These are phyloP conservation scores for Puccinia horiana DNA, from an alignment of 1,284 basidiomycete species.

Conservation along the genomic window DNA sequence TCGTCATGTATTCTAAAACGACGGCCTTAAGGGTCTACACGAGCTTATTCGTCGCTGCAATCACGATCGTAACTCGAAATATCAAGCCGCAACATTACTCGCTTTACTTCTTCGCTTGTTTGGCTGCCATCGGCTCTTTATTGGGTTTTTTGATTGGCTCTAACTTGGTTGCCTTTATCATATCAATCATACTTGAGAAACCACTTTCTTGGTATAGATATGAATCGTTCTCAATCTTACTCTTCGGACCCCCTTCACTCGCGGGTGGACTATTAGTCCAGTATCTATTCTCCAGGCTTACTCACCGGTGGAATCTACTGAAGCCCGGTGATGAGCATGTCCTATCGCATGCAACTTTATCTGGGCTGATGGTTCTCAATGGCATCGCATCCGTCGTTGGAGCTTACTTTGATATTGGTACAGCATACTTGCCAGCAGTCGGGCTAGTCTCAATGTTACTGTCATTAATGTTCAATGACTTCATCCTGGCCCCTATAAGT, in stretches of 20 bases:
- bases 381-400: conserved; percentile 34
- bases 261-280: conserved; percentile 77
- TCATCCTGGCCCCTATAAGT: conserved; percentile 36
- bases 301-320: conserved; percentile 64
- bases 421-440: conserved; percentile 38
- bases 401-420: conserved; percentile 33
- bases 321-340: conserved; percentile 47
- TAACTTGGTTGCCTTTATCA: conserved; percentile 73
- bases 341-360: conserved; percentile 37
- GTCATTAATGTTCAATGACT: conserved; percentile 35
- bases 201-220: conserved; percentile 60
- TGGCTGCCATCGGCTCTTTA: conserved; percentile 55
- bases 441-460: conserved; percentile 20
- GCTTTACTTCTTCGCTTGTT: conserved; percentile 52
- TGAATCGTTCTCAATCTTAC: conserved; percentile 26
- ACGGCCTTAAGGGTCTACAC: conserved; percentile 73
- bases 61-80: conserved; percentile 49
- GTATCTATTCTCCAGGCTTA: conserved; percentile 74
- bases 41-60: conserved; percentile 57
- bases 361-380: conserved; percentile 37
- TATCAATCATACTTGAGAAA: conserved; percentile 69
- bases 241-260: conserved; percentile 53
- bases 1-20: conserved; percentile 71
- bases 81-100: conserved; percentile 19
- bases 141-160: conserved; percentile 65